phyloP scores from a whole-genome alignment of 352 stramenopile species.

The Thraustotheca clavata region DNA sequence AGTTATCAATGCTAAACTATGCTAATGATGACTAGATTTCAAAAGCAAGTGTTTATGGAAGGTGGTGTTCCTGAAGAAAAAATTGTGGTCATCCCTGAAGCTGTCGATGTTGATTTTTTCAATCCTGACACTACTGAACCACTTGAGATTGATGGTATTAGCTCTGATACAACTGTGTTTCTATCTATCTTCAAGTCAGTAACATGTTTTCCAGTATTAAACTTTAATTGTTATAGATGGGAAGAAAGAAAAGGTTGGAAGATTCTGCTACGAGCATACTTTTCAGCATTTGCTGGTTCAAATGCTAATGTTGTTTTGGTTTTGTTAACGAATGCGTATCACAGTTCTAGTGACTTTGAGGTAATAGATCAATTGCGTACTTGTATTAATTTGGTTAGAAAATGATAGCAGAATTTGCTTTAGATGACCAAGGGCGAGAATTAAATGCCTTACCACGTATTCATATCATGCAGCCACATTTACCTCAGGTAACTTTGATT shows the following conservation, averaged over 20 bases:
- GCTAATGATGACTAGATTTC: slow-evolving; percentile 36
- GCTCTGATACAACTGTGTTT: slow-evolving; percentile 59
- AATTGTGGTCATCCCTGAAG: slow-evolving; percentile 74
- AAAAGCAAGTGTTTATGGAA: slow-evolving; percentile 60
- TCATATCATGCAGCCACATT: slow-evolving; percentile 49
- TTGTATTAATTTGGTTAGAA: slow-evolving; percentile 26
- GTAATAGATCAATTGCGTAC: not conserved
- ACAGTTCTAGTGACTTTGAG: slow-evolving; percentile 30
- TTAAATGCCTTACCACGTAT: slow-evolving; percentile 44
- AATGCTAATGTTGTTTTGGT: slow-evolving; percentile 67
- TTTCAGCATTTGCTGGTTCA: slow-evolving; percentile 44
- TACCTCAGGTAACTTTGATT: slow-evolving; percentile 27
- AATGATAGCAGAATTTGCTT: slow-evolving; percentile 34
- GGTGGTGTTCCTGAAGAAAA: slow-evolving; percentile 41
- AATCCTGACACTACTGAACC: slow-evolving; percentile 29
- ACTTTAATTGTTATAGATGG: slow-evolving; percentile 31
- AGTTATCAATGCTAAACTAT: not conserved
- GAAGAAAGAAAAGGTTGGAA: slow-evolving; percentile 88
- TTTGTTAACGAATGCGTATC: slow-evolving; percentile 85
- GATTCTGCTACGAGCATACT: slow-evolving; percentile 80
- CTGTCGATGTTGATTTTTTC: slow-evolving; percentile 88
- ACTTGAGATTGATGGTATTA: slow-evolving; percentile 32
- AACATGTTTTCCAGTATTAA: not conserved
- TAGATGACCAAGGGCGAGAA: slow-evolving; percentile 34
- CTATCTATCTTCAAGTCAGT: slow-evolving; percentile 86